These are phyloP conservation scores for Boletus sp. DNA, from an alignment of 1,284 basidiomycete genomes.

Conservation along the genomic window DNA sequence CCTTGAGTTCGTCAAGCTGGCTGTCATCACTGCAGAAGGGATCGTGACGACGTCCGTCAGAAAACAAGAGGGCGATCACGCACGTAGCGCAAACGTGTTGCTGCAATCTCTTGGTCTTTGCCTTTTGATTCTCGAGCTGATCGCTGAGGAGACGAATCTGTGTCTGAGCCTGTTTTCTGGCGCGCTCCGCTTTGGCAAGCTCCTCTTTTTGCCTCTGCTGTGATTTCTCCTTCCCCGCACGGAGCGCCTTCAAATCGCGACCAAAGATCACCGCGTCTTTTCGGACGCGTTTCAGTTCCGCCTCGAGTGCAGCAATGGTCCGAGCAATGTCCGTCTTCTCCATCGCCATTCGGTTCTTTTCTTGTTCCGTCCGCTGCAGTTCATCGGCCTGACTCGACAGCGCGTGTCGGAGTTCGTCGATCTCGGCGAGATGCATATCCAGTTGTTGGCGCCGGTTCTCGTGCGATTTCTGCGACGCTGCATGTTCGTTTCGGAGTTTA, in stretches of 20 bases:
- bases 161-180: conserved; percentile 60
- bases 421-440: conserved; percentile 64
- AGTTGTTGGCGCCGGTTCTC: conserved; percentile 68
- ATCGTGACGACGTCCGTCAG: not conserved
- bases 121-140: conserved; percentile 58
- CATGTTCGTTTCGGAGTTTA: conserved; percentile 57
- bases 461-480: conserved; percentile 60
- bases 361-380: conserved; percentile 55
- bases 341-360: conserved; percentile 54
- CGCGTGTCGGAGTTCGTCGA: conserved; percentile 65
- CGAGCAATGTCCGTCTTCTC: conserved; percentile 62
- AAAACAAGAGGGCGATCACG: conserved; percentile 29
- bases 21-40: conserved; percentile 42
- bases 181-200: conserved; percentile 49
- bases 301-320: conserved; percentile 60
- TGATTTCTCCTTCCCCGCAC: conserved; percentile 60
- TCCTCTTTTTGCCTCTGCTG: conserved; percentile 53
- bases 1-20: conserved; percentile 52
- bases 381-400: conserved; percentile 61
- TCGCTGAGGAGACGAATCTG: conserved; percentile 65
- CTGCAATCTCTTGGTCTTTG: conserved; percentile 42
- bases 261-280: conserved; percentile 72
- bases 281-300: conserved; percentile 65
- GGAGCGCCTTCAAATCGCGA: conserved; percentile 64
- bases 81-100: conserved; percentile 56